These are phyloP conservation scores for Chalciporus chontae DNA, from an alignment of 768 basidiomycete species.

Conservation along the genomic window DNA sequence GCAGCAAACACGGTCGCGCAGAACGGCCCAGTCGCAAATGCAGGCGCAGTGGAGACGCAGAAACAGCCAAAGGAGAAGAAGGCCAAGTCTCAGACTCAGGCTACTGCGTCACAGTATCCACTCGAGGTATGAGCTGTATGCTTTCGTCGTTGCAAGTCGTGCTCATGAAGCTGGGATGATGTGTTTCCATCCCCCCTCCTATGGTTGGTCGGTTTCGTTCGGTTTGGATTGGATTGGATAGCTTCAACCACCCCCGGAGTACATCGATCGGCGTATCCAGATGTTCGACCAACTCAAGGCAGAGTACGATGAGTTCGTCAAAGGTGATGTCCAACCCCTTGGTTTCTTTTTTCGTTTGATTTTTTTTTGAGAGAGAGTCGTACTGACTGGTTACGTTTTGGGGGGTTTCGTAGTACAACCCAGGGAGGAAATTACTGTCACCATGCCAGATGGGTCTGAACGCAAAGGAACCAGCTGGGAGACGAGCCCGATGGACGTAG, in stretches of 20 bases:
- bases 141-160: too few relatives aligned
- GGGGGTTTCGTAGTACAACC: slow-evolving; percentile 54
- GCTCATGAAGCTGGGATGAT: too few relatives aligned
- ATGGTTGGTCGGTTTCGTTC: too few relatives aligned
- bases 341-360: not conserved
- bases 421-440: slow-evolving; percentile 78
- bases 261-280: slow-evolving; percentile 85
- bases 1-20: slow-evolving; percentile 47
- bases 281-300: slow-evolving; percentile 86
- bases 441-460: slow-evolving; percentile 81
- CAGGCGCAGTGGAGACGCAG: slow-evolving; percentile 32
- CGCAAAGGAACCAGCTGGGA: slow-evolving; percentile 90
- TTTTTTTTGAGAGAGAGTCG: not conserved
- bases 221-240: slow-evolving; percentile 24
- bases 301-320: slow-evolving; percentile 77
- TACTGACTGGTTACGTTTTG: not conserved
- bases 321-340: slow-evolving; percentile 44
- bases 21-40: slow-evolving; percentile 33
- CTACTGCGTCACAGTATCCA: slow-evolving; percentile 44
- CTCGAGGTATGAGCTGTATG: slow-evolving; percentile 48
- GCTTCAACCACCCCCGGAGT: slow-evolving; percentile 81
- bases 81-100: slow-evolving; percentile 30
- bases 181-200: too few relatives aligned
- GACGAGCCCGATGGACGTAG: slow-evolving; percentile 89
- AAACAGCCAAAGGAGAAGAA: slow-evolving; percentile 46